Base-by-base conservation (phyloP, 345 rosid genomes). In the Linum lewisii region DNA sequence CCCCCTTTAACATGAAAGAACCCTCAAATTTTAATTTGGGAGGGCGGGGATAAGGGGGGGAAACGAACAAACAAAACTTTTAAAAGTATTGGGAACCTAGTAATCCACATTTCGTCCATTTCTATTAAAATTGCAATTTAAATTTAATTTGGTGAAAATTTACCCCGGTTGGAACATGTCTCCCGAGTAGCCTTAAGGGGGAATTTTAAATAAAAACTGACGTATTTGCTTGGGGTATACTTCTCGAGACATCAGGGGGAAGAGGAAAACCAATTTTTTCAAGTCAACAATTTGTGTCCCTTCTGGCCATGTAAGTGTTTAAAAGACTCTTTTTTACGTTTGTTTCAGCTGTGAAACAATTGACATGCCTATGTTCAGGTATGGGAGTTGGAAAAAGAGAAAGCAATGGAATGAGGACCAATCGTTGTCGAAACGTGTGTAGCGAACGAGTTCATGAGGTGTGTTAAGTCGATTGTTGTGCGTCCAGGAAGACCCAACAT, bases 81-180 rank as follows among this genome's bases (percentile, higher is more conserved):
- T 24, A n/a, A 60, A 56, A 61, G 66, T 67, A 7, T 61, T 67
- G 29, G 71, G 71, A 55, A 67, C 71, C n/a, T 67, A 67, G 71
- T 67, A 61, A 54, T 47, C 24, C 16, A n/a, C n/a, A n/a, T n/a
- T n/a, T n/a, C n/a, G n/a, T n/a, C n/a, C n/a, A n/a, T n/a, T n/a
- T n/a, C n/a, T n/a, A n/a, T n/a, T n/a, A n/a, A n/a, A n/a, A n/a
- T n/a, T n/a, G n/a, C n/a, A n/a, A n/a, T n/a, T n/a, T n/a, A n/a
- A n/a, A n/a, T n/a, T n/a, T n/a, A n/a, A n/a, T n/a, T n/a, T 29
- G 34, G 34, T 8, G 34, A 4, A 29, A 29, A 22, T 23, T n/a
- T 19, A n/a, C n/a, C 9, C 5, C 60, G 61, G 71, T 32, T 65
- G 71, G 8, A 61, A 67, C 36, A 61, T 67, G 21, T 59, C 71